Conservation (phyloP, 805 yeast species). For the Millerago galiae region DNA sequence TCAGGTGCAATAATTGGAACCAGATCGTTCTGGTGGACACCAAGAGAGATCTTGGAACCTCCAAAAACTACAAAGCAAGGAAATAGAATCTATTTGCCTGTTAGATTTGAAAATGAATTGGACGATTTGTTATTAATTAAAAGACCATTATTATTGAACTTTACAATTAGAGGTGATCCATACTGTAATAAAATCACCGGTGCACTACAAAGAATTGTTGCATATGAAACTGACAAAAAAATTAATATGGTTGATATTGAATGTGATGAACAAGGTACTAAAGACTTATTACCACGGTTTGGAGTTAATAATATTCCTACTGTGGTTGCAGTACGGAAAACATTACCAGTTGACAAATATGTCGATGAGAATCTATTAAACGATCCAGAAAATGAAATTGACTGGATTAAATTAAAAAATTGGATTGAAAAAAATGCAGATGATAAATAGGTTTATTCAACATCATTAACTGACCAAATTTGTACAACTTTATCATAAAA, state of each 20-base stretch:
- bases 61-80: conserved; percentile 27
- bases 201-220: conserved; percentile 47
- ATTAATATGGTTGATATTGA: conserved; percentile 68
- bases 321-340: conserved; percentile 59
- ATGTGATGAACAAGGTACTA: conserved; percentile 58
- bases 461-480: conserved; percentile 45
- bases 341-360: conserved; percentile 44
- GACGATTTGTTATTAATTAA: conserved; percentile 43
- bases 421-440: conserved; percentile 40
- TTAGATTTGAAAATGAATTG: conserved; percentile 54
- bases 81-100: conserved; percentile 43
- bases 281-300: conserved; percentile 52
- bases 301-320: conserved; percentile 55
- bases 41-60: conserved; percentile 32
- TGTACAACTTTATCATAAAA: conserved; percentile 85
- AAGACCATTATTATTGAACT: conserved; percentile 63
- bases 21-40: conserved; percentile 27
- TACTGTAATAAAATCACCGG: conserved; percentile 58
- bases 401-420: conserved; percentile 35
- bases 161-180: conserved; percentile 61
- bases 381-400: conserved; percentile 31
- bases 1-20: conserved; percentile 18
- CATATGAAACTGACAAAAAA: conserved; percentile 40
- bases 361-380: conserved; percentile 17
- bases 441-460: conserved; percentile 13